Percentiles rank a stretch among this genome's conserved stretches.
Conservation (phyloP, 495 filamentous ascomycete species). For the Talaromyces adpressus region DNA sequence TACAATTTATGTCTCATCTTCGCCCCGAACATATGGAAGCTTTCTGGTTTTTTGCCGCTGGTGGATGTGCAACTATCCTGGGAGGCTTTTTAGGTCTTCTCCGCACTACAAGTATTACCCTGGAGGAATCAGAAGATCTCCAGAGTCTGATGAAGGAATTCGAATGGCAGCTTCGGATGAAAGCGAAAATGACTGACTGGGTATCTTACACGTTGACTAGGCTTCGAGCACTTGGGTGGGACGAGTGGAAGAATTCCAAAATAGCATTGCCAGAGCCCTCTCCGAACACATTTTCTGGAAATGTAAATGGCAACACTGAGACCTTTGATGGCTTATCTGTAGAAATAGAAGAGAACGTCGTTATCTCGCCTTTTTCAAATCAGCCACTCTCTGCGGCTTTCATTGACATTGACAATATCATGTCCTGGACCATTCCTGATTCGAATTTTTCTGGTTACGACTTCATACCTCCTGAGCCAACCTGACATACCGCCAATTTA, state of each 20-base stretch:
- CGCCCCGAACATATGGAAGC: conserved; percentile 6
- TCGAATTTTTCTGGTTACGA: background rate
- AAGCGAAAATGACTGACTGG: conserved; percentile 5
- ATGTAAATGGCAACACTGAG: background rate
- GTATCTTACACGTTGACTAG: conserved; percentile 4
- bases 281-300: background rate
- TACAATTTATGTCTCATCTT: conserved; percentile 2
- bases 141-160: conserved; percentile 2
- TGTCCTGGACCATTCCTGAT: background rate
- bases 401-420: conserved; percentile 2
- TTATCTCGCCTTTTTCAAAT: background rate
- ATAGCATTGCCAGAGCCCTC: background rate
- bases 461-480: background rate
- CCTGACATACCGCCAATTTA: background rate
- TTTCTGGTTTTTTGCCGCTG: conserved; percentile 10
- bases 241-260: conserved; percentile 4
- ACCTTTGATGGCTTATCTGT: background rate
- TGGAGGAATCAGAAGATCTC: conserved; percentile 2
- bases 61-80: conserved; percentile 3
- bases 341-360: background rate
- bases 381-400: background rate
- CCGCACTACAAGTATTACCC: background rate
- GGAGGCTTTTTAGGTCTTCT: conserved; percentile 4
- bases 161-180: conserved; percentile 5
- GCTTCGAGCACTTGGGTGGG: conserved; percentile 5